Conservation (phyloP, 192 early-diverging fungal species). For the Fimicolochytrium jonesii region DNA sequence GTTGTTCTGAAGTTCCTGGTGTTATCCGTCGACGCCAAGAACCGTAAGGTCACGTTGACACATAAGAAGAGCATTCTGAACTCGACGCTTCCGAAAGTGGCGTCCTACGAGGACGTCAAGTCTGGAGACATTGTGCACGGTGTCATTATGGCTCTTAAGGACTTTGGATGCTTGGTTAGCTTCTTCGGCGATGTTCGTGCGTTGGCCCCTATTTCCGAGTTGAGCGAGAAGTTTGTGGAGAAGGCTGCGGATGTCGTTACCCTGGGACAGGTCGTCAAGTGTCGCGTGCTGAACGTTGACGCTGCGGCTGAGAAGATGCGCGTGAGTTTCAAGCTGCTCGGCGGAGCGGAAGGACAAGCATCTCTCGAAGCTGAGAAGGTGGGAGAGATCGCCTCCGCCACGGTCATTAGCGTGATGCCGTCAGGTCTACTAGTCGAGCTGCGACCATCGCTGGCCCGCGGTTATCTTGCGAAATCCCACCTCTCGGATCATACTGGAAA, state of each 20-base stretch:
- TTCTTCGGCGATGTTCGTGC: constrained; percentile 76
- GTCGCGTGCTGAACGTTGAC: constrained; percentile 64
- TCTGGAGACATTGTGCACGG: constrained; percentile 63
- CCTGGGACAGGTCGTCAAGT: constrained; percentile 68
- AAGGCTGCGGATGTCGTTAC: constrained; percentile 67
- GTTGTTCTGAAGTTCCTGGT: constrained; percentile 62
- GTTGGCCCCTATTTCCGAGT: constrained; percentile 68
- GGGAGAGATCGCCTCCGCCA: constrained; percentile 50
- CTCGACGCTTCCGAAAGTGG: constrained; percentile 63
- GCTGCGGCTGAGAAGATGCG: constrained; percentile 52
- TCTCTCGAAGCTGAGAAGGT: constrained; percentile 26
- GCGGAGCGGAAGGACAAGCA: constrained; percentile 36
- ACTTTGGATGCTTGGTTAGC: constrained; percentile 64
- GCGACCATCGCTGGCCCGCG: constrained; percentile 53
- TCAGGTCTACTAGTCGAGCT: constrained; percentile 53
- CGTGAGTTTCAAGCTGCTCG: constrained; percentile 63
- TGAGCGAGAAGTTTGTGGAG: constrained; percentile 40
- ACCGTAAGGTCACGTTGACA: constrained; percentile 63
- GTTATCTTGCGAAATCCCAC: constrained; percentile 52
- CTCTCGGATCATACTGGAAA: constrained; percentile 59
- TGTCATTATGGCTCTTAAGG: constrained; percentile 55
- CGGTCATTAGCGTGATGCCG: constrained; percentile 49
- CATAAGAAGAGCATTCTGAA: constrained; percentile 71
- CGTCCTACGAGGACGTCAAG: constrained; percentile 52
- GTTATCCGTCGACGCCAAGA: constrained; percentile 50